Percentiles rank a stretch among this genome's conserved stretches.
These are phyloP conservation scores for Boletus pseudo-olivaceus DNA, from an alignment of 768 basidiomycete species.

Conservation along the genomic window DNA sequence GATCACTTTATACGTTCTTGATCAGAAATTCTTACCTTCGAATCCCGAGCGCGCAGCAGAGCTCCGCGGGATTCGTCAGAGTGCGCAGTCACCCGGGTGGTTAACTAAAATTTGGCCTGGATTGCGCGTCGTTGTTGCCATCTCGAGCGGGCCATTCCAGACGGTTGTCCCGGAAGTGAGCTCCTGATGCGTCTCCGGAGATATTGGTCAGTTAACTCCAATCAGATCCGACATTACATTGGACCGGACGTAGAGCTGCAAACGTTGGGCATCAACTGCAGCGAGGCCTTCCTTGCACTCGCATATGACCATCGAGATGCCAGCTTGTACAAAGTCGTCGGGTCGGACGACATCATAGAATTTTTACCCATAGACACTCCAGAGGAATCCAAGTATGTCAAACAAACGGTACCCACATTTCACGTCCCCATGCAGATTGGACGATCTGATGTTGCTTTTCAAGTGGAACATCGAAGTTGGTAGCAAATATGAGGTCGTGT, in stretches of 20 bases:
- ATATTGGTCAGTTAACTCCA: neutral
- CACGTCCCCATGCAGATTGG: neutral
- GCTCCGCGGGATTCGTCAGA: constrained; percentile 10
- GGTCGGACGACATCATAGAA: constrained; percentile 24
- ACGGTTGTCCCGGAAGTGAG: constrained; percentile 22
- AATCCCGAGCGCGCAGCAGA: constrained; percentile 15
- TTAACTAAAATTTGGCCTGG: constrained; percentile 21
- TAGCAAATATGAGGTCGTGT: constrained; percentile 16
- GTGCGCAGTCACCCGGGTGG: constrained; percentile 13
- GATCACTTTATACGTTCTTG: neutral
- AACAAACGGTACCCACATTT: constrained; percentile 13
- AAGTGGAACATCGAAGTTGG: constrained; percentile 22
- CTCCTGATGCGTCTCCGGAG: neutral
- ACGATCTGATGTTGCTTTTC: neutral
- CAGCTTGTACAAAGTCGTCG: constrained; percentile 21
- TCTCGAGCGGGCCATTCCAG: constrained; percentile 22
- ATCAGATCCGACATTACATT: constrained; percentile 17
- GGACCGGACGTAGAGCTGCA: constrained; percentile 20
- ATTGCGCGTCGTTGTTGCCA: constrained; percentile 13
- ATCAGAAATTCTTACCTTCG: constrained; percentile 17
- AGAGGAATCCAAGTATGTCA: constrained; percentile 20
- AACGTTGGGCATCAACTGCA: constrained; percentile 21
- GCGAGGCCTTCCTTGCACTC: constrained; percentile 22
- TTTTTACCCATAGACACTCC: constrained; percentile 16
- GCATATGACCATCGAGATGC: constrained; percentile 23